Evolutionary conservation across 2,329 filamentous ascomycete species (phyloP).

Genomic region (Epicoccum nigrum): DNA sequence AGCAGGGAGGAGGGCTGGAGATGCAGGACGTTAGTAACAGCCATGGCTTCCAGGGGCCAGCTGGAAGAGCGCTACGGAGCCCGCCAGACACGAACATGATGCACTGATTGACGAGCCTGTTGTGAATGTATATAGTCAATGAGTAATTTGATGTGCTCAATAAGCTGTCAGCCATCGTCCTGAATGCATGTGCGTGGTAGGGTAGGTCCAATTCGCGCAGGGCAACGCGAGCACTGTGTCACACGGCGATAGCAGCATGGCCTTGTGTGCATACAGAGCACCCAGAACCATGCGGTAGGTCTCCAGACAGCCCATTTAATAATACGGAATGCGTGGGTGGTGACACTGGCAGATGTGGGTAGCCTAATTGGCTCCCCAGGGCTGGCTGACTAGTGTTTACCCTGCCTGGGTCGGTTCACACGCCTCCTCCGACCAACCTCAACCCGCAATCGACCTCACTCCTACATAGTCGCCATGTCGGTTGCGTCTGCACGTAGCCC

Average conservation of each 20-base stretch:
- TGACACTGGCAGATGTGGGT: slow-evolving; percentile 40
- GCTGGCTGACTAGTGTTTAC: slow-evolving; percentile 43
- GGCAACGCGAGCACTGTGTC: neutral
- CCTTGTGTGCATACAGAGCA: too few relatives aligned
- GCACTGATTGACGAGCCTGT: slow-evolving; percentile 14
- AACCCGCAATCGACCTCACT: slow-evolving; percentile 28
- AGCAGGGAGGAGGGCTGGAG: slow-evolving; percentile 67
- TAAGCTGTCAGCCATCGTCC: neutral
- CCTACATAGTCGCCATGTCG: slow-evolving; percentile 8
- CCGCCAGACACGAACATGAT: slow-evolving; percentile 17
- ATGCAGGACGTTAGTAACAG: slow-evolving; percentile 63
- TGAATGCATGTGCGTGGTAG: neutral
- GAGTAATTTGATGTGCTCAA: slow-evolving; percentile 5
- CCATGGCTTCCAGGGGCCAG: slow-evolving; percentile 45
- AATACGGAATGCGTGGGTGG: slow-evolving; percentile 38
- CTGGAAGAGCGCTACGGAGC: slow-evolving; percentile 26
- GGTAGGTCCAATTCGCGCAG: neutral
- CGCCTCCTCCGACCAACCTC: slow-evolving; percentile 36
- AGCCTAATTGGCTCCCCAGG: slow-evolving; percentile 42
- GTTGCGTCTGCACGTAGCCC: slow-evolving; percentile 37
- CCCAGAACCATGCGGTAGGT: neutral
- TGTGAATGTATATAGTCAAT: slow-evolving; percentile 8
- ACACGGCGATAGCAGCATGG: neutral
- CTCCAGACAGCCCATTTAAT: neutral
- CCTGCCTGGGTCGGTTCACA: slow-evolving; percentile 35